Evolutionary conservation across 2,329 filamentous ascomycete genomes (phyloP).

Genomic region (Pezizomycotina sp.): DNA sequence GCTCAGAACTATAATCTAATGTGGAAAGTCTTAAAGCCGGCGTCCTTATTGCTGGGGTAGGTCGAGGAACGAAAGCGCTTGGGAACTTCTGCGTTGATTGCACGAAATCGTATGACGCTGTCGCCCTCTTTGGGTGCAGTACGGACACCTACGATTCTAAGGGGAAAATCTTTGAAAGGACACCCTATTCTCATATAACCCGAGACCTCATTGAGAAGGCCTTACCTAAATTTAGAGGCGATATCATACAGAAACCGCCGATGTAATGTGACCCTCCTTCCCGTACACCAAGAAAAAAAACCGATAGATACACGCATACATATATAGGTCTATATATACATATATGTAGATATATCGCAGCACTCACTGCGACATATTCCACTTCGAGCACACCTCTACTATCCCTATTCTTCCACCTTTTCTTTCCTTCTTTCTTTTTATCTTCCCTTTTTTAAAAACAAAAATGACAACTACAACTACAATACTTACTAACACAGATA

Average conservation of each 20-base stretch:
- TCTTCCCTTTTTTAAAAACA: not conserved
- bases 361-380: too few species aligned
- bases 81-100: constrained; percentile 65
- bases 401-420: too few species aligned
- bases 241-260: constrained; percentile 76
- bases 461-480: too few species aligned
- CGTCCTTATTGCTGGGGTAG: constrained; percentile 75
- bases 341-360: too few species aligned
- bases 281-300: too few species aligned
- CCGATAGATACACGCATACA: too few species aligned
- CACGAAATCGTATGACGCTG: constrained; percentile 83
- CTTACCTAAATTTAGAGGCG: constrained; percentile 58
- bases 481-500: too few species aligned
- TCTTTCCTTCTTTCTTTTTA: not conserved
- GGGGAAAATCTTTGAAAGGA: constrained; percentile 64
- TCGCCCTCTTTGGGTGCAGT: constrained; percentile 75
- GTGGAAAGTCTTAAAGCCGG: constrained; percentile 41
- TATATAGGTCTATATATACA: too few species aligned
- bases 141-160: constrained; percentile 84
- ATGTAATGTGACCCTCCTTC: too few species aligned
- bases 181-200: constrained; percentile 66
- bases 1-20: not conserved
- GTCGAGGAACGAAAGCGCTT: constrained; percentile 71
- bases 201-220: constrained; percentile 60
- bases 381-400: too few species aligned